Percentiles rank a stretch among this genome's conserved stretches.
These are phyloP conservation scores for Apiotrichum mycotoxinovorans DNA, from an alignment of 1,284 basidiomycete genomes.

Conservation along the genomic window DNA sequence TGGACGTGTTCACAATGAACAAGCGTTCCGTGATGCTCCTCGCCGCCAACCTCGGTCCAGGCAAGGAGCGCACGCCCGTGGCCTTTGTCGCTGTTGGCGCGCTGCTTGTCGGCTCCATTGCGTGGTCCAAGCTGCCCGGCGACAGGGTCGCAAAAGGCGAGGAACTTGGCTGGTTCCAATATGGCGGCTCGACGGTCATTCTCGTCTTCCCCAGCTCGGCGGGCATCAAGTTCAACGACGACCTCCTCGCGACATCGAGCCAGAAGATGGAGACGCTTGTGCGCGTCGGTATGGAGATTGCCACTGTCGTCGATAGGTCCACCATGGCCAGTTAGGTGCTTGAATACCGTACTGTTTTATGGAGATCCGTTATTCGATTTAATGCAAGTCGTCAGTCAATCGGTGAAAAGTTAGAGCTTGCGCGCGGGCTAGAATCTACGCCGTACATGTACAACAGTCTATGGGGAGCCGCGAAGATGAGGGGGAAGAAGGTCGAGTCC, in stretches of 20 bases:
- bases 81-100: constrained; percentile 51
- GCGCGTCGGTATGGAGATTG: constrained; percentile 57
- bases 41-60: constrained; percentile 46
- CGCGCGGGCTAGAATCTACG: background rate
- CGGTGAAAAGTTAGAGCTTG: too few species aligned
- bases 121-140: constrained; percentile 48
- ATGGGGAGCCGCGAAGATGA: background rate
- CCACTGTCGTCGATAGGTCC: too few species aligned
- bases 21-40: constrained; percentile 30
- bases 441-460: constrained; percentile 1
- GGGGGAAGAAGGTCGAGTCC: background rate
- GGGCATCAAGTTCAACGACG: constrained; percentile 62
- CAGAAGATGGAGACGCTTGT: constrained; percentile 67
- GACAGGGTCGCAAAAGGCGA: constrained; percentile 52
- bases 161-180: constrained; percentile 55
- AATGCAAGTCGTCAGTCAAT: too few species aligned
- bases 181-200: constrained; percentile 57
- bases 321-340: too few species aligned
- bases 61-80: constrained; percentile 32
- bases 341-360: too few species aligned
- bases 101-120: constrained; percentile 57
- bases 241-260: constrained; percentile 61
- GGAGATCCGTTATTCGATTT: too few species aligned
- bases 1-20: constrained; percentile 19
- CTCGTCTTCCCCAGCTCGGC: constrained; percentile 57